phyloP scores from a whole-genome alignment of 441 rosid species.

The Aleurites moluccanus region DNA sequence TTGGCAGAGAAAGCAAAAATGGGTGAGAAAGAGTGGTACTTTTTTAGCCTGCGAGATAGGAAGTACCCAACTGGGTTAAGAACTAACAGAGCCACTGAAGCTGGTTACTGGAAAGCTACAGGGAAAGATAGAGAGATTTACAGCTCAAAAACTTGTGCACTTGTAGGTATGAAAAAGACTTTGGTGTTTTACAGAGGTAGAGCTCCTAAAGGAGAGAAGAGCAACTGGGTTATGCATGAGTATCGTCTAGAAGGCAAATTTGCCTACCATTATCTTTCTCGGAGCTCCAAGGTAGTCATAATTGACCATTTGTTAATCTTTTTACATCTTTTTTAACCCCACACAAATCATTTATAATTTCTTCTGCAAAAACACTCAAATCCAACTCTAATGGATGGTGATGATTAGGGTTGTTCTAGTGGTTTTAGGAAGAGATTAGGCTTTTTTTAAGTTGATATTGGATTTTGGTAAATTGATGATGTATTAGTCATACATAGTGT shows the following conservation, averaged over 20 bases:
- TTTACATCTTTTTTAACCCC: too few species aligned
- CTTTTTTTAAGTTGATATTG: too few species aligned
- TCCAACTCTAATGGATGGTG: too few species aligned
- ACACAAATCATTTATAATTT: too few species aligned
- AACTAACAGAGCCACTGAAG: slow-evolving; percentile 89
- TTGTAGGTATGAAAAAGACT: slow-evolving; percentile 93
- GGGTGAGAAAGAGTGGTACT: slow-evolving; percentile 97
- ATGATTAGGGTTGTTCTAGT: background rate
- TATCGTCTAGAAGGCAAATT: slow-evolving; percentile 91
- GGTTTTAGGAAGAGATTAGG: too few species aligned
- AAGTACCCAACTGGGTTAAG: slow-evolving; percentile 90
- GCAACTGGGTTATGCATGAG: slow-evolving; percentile 97
- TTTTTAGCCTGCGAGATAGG: slow-evolving; percentile 72
- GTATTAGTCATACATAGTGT: background rate
- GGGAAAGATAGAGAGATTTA: slow-evolving; percentile 89
- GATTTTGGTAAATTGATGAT: too few species aligned
- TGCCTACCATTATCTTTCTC: slow-evolving; percentile 70
- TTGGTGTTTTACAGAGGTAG: slow-evolving; percentile 84
- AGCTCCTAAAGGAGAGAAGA: slow-evolving; percentile 90
- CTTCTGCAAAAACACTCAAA: too few species aligned
- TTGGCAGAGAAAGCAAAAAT: slow-evolving; percentile 73
- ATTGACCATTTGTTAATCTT: too few species aligned
- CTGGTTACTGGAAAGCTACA: slow-evolving; percentile 96
- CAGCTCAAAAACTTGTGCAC: slow-evolving; percentile 73
- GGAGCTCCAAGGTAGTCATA: slow-evolving; percentile 58